Evolutionary conservation across 495 filamentous ascomycete genomes (phyloP), one percentile per base, ranked within the genome.

Genomic region (Daldinia decipiens): DNA sequence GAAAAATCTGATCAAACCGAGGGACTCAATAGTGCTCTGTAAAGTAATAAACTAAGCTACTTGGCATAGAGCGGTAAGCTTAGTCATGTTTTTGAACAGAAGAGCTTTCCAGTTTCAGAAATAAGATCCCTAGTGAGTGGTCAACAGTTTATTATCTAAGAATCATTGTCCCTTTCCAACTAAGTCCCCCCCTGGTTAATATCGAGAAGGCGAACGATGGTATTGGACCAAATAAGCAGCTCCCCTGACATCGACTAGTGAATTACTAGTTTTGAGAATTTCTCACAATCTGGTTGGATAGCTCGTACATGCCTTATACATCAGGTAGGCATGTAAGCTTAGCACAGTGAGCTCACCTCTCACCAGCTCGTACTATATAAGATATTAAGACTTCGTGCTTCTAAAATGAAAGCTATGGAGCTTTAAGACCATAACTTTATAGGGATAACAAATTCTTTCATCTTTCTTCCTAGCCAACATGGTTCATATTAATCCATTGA

Each of bases 401-500:
- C 4, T 40, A 40, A 8, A 7, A 15, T 17, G 5, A 40, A n/a
- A 40, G n/a, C 2, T 6, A 2, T 17, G 1, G 15, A 17, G 5
- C 15, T 8, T 4, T 3, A 7, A 17, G 4, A 17, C 39, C 5
- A 17, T 3, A 8, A 40, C 2, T 17, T 40, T 40, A 4, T 8
- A 31, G 1, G 5, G 21, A 17, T n/a, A 45, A 31, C 5, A 15
- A 43, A 6, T 17, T 29, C 1, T 12, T 7, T 29, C 3, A 31
- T 5, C n/a, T 31, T 26, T 7, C 8, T 4, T 8, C 12, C 26
- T 12, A 34, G 17, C 27, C 21, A 63, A 58, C 32, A 76, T 76
- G 74, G 11, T 72, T 36, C 38, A 9, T 15, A 51, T 38, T 27
- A 59, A 52, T 26, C 1, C 67, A 43, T 43, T 43, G 1, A 34